Evolutionary conservation across 1,284 basidiomycete genomes (phyloP), one percentile per base, ranked within the genome.

Genomic region (Mycena citricolor): DNA sequence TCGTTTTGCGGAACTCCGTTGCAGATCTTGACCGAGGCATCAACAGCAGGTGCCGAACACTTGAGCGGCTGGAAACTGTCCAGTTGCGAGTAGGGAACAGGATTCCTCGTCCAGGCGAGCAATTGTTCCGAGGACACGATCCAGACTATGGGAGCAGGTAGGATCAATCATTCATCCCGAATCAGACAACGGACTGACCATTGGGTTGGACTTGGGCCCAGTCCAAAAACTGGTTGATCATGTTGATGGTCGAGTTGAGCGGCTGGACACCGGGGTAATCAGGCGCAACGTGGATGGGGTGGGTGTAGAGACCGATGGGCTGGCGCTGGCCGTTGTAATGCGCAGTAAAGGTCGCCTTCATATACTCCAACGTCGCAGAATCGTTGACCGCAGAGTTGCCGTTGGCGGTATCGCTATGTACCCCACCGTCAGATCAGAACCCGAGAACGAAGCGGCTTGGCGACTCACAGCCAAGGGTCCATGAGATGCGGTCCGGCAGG

Each of bases 271-370:
- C 82, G 28, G 83, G 83, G 54, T 82, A 79, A 5, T 68, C 74
- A 8, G 63, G 67, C 30, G 31, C 30, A 44, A 89, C 63, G 67
- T 90, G 86, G 59, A 90, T 86, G 26, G 87, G 88, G 61, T 91
- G 88, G 2, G 84, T 84, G 63, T 90, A 91, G 32, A 91, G 69
- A 37, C 88, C 88, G 50, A 91, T 81, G 0, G 89, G 89, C 63
- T 89, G 86, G 10, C 85, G 75, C 56, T 88, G 88, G 32, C 72
- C 74, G 50, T 78, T 83, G 66, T 86, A 87, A 61, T 88, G 86
- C 45, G 69, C 80, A 4, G 74, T 81, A 65, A 91, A 91, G 0
- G 86, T 89, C 49, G 64, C 74, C 66, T 88, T 72, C 81, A 90
- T 82, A 69, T 86, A 90, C 37, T 70, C 68, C 8, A 88, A 66